Percentiles rank a stretch among this genome's conserved stretches.
These are phyloP conservation scores for Porphyrellus sp. DNA, from an alignment of 1,284 basidiomycete genomes.

Conservation along the genomic window DNA sequence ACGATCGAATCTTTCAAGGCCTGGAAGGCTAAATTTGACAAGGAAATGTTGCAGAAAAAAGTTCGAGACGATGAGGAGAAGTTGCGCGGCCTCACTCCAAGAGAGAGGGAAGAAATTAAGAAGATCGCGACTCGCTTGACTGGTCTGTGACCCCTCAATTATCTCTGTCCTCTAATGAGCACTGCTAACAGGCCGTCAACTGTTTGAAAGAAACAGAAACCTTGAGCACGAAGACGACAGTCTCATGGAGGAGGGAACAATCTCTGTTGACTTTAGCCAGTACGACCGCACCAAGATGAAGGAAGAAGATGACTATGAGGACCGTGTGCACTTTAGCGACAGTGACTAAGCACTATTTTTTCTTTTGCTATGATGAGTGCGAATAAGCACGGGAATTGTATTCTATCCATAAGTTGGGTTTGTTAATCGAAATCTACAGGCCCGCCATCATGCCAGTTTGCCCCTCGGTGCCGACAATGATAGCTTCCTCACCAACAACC, in stretches of 20 bases:
- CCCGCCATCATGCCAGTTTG: slow-evolving; percentile 43
- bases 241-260: slow-evolving; percentile 77
- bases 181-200: slow-evolving; percentile 67
- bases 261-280: slow-evolving; percentile 83
- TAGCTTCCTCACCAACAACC: slow-evolving; percentile 37
- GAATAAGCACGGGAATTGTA: slow-evolving; percentile 13
- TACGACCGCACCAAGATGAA: slow-evolving; percentile 67
- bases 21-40: slow-evolving; percentile 82
- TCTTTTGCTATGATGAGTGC: background rate
- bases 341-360: slow-evolving; percentile 53
- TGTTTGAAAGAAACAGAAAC: slow-evolving; percentile 80
- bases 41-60: slow-evolving; percentile 59
- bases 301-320: slow-evolving; percentile 63
- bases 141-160: slow-evolving; percentile 47
- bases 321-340: slow-evolving; percentile 71
- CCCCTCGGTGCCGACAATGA: slow-evolving; percentile 39
- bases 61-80: slow-evolving; percentile 79
- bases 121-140: slow-evolving; percentile 60
- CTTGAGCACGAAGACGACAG: slow-evolving; percentile 68
- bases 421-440: slow-evolving; percentile 31
- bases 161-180: slow-evolving; percentile 10
- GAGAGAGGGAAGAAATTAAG: slow-evolving; percentile 88
- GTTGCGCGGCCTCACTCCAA: slow-evolving; percentile 70
- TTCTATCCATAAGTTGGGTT: slow-evolving; percentile 16
- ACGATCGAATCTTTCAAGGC: slow-evolving; percentile 76